Evolutionary conservation across 1,284 basidiomycete genomes (phyloP).

Genomic region (Marasmius tenuissimus): DNA sequence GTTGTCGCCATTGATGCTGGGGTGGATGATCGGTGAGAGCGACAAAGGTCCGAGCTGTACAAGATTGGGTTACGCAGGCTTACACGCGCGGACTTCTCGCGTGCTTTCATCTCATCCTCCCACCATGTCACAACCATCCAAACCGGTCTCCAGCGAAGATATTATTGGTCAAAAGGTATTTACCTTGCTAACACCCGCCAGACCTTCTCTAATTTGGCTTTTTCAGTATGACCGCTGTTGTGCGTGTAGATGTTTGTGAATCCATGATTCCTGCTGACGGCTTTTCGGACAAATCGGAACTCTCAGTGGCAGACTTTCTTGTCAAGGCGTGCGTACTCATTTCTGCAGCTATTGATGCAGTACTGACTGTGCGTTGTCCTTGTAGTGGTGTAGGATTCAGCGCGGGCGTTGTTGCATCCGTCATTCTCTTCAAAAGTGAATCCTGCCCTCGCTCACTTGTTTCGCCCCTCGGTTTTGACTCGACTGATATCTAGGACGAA

Average conservation of each 20-base stretch:
- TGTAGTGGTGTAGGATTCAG: slow-evolving; percentile 92
- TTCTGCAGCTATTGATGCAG: slow-evolving; percentile 3
- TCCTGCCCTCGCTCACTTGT: slow-evolving; percentile 23
- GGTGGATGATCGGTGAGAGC: no score
- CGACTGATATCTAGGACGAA: slow-evolving; percentile 68
- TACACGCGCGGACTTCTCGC: no score
- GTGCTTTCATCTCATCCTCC: background rate
- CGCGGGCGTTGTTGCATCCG: slow-evolving; percentile 91
- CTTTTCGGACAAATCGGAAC: slow-evolving; percentile 6
- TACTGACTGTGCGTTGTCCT: background rate
- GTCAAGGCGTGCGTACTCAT: slow-evolving; percentile 66
- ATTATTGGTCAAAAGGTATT: slow-evolving; percentile 83
- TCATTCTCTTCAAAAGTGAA: slow-evolving; percentile 94
- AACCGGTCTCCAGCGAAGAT: slow-evolving; percentile 81
- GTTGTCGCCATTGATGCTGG: no score
- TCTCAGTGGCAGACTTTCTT: slow-evolving; percentile 71
- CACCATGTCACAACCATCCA: slow-evolving; percentile 48
- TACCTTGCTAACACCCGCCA: background rate
- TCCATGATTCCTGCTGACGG: background rate
- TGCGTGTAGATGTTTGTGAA: slow-evolving; percentile 44
- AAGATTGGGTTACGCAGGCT: no score
- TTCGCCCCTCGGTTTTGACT: slow-evolving; percentile 4
- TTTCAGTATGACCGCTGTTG: slow-evolving; percentile 87
- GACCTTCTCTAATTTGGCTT: slow-evolving; percentile 1
- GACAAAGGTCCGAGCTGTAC: no score